These are phyloP conservation scores for Dillenia suffruticosa DNA, from an alignment of 164 flowering plant species.

Conservation along the genomic window DNA sequence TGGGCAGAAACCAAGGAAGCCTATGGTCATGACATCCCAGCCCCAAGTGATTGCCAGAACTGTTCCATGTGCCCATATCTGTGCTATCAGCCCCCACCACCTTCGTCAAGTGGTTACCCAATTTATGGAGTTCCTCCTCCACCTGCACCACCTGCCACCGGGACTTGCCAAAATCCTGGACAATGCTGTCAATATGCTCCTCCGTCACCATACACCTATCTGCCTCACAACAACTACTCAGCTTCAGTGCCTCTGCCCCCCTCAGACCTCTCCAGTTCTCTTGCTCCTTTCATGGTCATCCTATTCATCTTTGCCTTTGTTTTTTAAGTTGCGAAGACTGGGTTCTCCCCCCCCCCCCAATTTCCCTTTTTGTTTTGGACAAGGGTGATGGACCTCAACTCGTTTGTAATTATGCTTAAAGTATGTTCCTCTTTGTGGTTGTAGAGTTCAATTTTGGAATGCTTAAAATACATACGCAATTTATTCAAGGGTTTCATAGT, in stretches of 20 bases:
- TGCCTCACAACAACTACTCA: slow-evolving; percentile 16
- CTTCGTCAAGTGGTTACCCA: slow-evolving; percentile 7
- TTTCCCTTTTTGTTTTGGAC: too few species aligned
- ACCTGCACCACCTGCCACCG: slow-evolving; percentile 2
- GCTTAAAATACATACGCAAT: too few species aligned
- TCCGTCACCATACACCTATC: slow-evolving; percentile 4
- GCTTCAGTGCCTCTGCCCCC: slow-evolving; percentile 9
- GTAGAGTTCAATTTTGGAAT: too few species aligned
- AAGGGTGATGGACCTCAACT: too few species aligned
- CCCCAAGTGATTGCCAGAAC: slow-evolving; percentile 2
- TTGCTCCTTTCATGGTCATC: not conserved
- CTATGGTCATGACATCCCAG: not conserved
- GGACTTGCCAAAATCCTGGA: slow-evolving; percentile 6
- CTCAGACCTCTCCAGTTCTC: not conserved
- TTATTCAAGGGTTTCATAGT: too few species aligned
- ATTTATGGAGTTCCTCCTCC: slow-evolving; percentile 10
- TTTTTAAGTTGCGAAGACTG: not conserved
- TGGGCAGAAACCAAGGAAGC: slow-evolving; percentile 6
- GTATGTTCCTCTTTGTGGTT: too few species aligned
- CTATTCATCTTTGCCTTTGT: not conserved
- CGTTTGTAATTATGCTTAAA: too few species aligned
- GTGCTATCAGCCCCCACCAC: slow-evolving; percentile 6
- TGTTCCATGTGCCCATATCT: slow-evolving; percentile 13
- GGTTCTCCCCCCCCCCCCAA: too few species aligned
- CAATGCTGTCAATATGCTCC: slow-evolving; percentile 11